Percentiles rank a stretch among this genome's conserved stretches.
phyloP scores from a whole-genome alignment of 225 moss, liverwort and hornwort genomes.

The Marchantia polymorpha region DNA sequence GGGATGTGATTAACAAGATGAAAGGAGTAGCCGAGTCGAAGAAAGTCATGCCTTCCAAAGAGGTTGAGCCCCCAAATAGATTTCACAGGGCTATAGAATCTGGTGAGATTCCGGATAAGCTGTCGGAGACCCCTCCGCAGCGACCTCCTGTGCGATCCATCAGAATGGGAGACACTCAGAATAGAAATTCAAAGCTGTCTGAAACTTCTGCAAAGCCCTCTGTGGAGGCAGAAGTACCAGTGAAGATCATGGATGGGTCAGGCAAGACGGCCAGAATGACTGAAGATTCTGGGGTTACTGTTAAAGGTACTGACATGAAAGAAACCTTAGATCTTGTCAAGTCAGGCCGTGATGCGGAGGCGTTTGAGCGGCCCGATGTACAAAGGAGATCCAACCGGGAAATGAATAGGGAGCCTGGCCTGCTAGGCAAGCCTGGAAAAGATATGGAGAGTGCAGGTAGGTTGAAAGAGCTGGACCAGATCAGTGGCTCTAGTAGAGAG shows the following conservation, averaged over 20 bases:
- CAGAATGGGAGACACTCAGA: slow-evolving; percentile 35
- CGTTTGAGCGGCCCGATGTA: slow-evolving; percentile 42
- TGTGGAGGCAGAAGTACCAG: slow-evolving; percentile 16
- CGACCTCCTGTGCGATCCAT: slow-evolving; percentile 47
- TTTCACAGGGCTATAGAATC: slow-evolving; percentile 35
- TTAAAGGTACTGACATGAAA: slow-evolving; percentile 30
- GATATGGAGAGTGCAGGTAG: slow-evolving; percentile 48
- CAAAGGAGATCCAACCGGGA: slow-evolving; percentile 54
- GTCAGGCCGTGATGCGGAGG: slow-evolving; percentile 23
- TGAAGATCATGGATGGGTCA: slow-evolving; percentile 24
- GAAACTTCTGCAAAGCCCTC: slow-evolving; percentile 20
- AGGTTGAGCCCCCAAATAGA: slow-evolving; percentile 32
- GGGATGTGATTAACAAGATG: slow-evolving; percentile 19
- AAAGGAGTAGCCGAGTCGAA: slow-evolving; percentile 38
- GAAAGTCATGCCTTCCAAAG: slow-evolving; percentile 36
- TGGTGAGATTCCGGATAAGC: slow-evolving; percentile 60
- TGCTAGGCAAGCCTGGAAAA: slow-evolving; percentile 72
- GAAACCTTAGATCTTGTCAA: slow-evolving; percentile 28
- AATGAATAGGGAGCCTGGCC: slow-evolving; percentile 55
- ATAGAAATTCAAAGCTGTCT: slow-evolving; percentile 33
- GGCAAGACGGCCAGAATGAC: slow-evolving; percentile 9
- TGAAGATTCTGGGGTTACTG: slow-evolving; percentile 26
- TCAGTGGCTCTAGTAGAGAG: slow-evolving; percentile 32
- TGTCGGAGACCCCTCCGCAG: slow-evolving; percentile 36
- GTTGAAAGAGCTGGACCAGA: slow-evolving; percentile 47